phyloP scores from a whole-genome alignment of 495 filamentous ascomycete species.

The Letharia lupina region DNA sequence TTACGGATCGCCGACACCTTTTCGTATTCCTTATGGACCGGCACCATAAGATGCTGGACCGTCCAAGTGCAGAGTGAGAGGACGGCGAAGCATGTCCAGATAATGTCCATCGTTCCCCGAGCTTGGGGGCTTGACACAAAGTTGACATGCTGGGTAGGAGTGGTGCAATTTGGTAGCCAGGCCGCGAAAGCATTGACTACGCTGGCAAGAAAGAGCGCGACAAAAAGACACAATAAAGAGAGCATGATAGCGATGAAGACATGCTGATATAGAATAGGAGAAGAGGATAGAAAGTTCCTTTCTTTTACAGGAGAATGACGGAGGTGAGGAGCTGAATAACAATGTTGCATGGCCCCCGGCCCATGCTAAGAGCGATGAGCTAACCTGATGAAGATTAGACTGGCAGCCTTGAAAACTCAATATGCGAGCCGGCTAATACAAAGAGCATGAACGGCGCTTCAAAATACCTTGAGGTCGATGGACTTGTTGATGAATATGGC shows the following conservation, averaged over 20 bases:
- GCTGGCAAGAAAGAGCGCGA: not conserved
- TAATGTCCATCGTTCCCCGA: constrained; percentile 13
- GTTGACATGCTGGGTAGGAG: constrained; percentile 5
- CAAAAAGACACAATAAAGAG: not conserved
- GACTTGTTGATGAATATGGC: too few relatives aligned
- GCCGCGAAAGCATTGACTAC: constrained; percentile 11
- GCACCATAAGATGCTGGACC: constrained; percentile 14
- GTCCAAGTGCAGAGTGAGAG: constrained; percentile 16
- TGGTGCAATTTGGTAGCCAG: constrained; percentile 9
- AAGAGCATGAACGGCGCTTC: too few relatives aligned
- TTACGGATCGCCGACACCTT: not conserved
- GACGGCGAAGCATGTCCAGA: constrained; percentile 16
- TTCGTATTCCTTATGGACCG: not conserved
- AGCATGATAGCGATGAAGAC: not conserved
- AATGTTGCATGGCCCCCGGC: not conserved
- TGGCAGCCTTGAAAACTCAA: too few relatives aligned
- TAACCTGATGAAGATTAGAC: too few relatives aligned
- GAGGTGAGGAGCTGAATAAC: not conserved
- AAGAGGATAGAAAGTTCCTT: too few relatives aligned
- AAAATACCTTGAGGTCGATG: too few relatives aligned
- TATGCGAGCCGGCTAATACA: too few relatives aligned
- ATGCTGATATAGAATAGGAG: not conserved
- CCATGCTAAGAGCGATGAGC: not conserved
- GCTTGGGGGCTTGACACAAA: constrained; percentile 8
- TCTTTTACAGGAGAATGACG: not conserved